Evolutionary conservation across 2,329 filamentous ascomycete species (phyloP).

Genomic region (Celoporthe dispersa): DNA sequence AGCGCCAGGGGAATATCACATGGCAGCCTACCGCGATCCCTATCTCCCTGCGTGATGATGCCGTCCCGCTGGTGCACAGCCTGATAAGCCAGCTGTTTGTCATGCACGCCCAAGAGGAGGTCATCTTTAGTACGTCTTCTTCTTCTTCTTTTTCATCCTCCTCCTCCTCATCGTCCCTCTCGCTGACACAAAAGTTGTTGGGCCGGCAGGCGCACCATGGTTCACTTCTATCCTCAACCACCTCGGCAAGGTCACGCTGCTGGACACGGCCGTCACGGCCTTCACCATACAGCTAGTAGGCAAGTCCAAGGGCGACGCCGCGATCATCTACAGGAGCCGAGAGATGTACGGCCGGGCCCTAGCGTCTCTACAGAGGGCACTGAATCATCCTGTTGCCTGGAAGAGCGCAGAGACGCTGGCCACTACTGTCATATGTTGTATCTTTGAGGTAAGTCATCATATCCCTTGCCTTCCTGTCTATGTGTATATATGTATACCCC

Average conservation of each 20-base stretch:
- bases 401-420: conserved; percentile 47
- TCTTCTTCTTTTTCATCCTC: neutral
- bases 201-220: conserved; percentile 31
- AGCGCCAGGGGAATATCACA: neutral
- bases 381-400: conserved; percentile 45
- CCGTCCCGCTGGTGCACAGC: conserved; percentile 16
- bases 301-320: conserved; percentile 39
- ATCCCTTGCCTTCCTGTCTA: neutral
- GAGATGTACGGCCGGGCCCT: conserved; percentile 45
- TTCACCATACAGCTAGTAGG: conserved; percentile 45
- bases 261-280: conserved; percentile 46
- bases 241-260: conserved; percentile 41
- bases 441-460: conserved; percentile 42
- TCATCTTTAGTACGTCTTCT: conserved; percentile 4
- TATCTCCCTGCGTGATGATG: conserved; percentile 6
- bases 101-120: conserved; percentile 18
- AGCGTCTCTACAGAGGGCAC: conserved; percentile 40
- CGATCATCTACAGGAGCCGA: conserved; percentile 42
- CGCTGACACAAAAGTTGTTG: neutral
- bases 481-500: too few species aligned
- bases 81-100: conserved; percentile 25
- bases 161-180: conserved; percentile 19
- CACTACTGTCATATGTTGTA: conserved; percentile 45
- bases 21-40: neutral
- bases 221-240: conserved; percentile 35